phyloP scores from a whole-genome alignment of 306 rosid genomes.

The Ormosia semicastrata region DNA sequence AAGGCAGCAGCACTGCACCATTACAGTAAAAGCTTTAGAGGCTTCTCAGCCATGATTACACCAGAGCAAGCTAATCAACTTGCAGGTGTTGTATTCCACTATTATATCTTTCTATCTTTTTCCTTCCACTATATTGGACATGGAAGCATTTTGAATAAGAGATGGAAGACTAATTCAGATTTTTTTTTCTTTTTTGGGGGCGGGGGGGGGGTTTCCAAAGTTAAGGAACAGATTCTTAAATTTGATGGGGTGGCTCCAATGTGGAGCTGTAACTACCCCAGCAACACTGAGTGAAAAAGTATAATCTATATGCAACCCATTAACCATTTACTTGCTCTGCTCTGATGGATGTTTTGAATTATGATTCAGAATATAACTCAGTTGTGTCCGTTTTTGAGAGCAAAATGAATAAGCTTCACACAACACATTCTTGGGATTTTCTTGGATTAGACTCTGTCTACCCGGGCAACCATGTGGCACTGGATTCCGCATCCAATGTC shows the following conservation, averaged over 20 bases:
- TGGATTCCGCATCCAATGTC: conserved; percentile 39
- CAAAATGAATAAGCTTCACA: conserved; percentile 53
- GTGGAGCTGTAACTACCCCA: not conserved
- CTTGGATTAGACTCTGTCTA: conserved; percentile 44
- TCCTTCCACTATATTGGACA: not conserved
- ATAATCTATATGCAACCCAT: not conserved
- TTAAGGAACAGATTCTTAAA: not conserved
- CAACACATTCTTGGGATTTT: conserved; percentile 77
- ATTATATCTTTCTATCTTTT: not conserved
- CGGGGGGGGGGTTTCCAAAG: too few species aligned
- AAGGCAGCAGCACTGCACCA: conserved; percentile 52
- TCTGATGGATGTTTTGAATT: conserved; percentile 9
- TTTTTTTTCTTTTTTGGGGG: not conserved
- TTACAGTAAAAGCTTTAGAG: conserved; percentile 63
- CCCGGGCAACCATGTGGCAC: conserved; percentile 22
- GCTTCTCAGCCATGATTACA: conserved; percentile 74
- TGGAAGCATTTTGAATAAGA: not conserved
- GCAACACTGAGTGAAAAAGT: not conserved
- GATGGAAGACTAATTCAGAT: not conserved
- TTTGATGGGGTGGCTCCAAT: conserved; percentile 4
- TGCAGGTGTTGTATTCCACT: conserved; percentile 37
- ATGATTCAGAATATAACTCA: conserved; percentile 44
- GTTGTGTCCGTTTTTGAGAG: conserved; percentile 69
- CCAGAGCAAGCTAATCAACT: conserved; percentile 58
- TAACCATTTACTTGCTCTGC: not conserved